phyloP scores from a whole-genome alignment of 352 stramenopile genomes.

The Globisporangium paddicum region DNA sequence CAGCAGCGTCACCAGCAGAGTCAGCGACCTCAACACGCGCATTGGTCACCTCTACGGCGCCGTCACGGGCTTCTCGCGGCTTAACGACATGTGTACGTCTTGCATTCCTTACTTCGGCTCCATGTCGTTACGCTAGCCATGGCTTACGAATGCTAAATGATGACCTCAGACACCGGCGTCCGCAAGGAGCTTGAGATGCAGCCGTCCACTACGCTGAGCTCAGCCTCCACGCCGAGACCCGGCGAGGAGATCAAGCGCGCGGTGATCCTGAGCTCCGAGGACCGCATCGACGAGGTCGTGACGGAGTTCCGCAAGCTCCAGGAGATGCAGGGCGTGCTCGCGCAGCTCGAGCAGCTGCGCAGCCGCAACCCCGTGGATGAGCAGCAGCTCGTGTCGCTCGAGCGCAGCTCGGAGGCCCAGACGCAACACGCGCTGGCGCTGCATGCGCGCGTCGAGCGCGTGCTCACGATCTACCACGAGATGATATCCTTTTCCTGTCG shows the following conservation, averaged over 20 bases:
- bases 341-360: conserved; percentile 32
- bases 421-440: conserved; percentile 40
- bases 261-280: conserved; percentile 49
- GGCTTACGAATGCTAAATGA: neutral
- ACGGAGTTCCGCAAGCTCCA: conserved; percentile 39
- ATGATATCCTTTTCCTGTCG: conserved; percentile 36
- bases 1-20: conserved; percentile 16
- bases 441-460: conserved; percentile 42
- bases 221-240: conserved; percentile 13
- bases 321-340: conserved; percentile 40
- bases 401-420: conserved; percentile 24
- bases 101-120: neutral
- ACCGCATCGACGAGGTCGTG: conserved; percentile 31
- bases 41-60: conserved; percentile 26
- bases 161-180: conserved; percentile 25
- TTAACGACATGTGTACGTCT: conserved; percentile 44
- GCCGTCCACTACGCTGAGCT: conserved; percentile 18
- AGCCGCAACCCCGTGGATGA: conserved; percentile 15
- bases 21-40: conserved; percentile 21
- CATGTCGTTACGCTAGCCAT: neutral
- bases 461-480: conserved; percentile 56
- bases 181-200: conserved; percentile 33
- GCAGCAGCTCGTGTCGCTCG: conserved; percentile 24
- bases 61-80: conserved; percentile 32
- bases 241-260: conserved; percentile 58